Base-by-base conservation (phyloP, 164 flowering plant genomes). In the Chimonanthus salicifolius region DNA sequence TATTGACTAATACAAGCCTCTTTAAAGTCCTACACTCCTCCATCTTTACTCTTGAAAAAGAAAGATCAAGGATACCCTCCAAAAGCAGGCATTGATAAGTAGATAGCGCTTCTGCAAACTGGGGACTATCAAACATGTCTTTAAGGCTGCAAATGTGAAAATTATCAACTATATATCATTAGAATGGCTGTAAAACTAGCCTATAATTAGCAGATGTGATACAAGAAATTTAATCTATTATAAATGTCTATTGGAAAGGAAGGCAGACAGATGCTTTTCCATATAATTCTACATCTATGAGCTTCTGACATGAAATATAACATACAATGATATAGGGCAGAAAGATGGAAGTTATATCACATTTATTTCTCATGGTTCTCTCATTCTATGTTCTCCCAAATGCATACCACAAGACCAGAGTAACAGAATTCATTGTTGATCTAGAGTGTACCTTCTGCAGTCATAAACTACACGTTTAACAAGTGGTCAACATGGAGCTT, bases 21-120 rank as follows among this genome's bases (percentile, higher is more conserved):
- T 83, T 89, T 73, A 95, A 50, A 64, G 78, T 81, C 78, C 83
- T 83, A 75, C 87, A 87, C 70, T 89, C 92, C 72, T 88, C 96
- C 66, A 69, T 50, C 68, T 80, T 79, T 48, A 76, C 82, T 74
- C 83, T 91, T 4, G 82, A 49, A 51, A 85, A 78, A 68, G 97
- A 86, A 72, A 64, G 71, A 79, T 90, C 94, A 81, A 92, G 87
- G 71, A 95, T 79, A 49, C 97, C 99, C 77, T 90, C 97, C 4
- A 81, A 81, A 72, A 92, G 92, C 73, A 95, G 83, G 60, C 85
- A 80, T 80, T 95, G 96, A 79, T 89, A 93, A 74, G 83, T 85
- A 65, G 82, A 83, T 58, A 92, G 54, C 76, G 84, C 84, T 80
- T 93, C 97, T 83, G 74, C 79, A 78, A 94, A 91, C 47, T 85